Evolutionary conservation across 1,284 basidiomycete genomes (phyloP), one percentile per base, ranked within the genome.

Genomic region (Ganoderma lingzhi): DNA sequence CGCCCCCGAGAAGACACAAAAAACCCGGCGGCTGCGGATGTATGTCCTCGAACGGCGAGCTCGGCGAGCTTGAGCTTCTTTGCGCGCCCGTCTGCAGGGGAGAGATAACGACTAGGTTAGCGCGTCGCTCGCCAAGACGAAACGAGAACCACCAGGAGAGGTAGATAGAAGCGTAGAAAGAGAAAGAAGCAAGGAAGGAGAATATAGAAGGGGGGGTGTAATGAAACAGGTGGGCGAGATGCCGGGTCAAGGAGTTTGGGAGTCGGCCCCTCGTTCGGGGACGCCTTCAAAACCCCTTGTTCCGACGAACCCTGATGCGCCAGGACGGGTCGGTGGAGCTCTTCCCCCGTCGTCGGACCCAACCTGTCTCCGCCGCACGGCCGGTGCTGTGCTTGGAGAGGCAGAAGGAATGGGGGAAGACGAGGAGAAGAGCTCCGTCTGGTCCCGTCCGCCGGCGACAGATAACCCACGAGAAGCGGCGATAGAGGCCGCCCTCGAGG

Each of bases 391-490:
- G 53, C 32, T 15, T 32, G 12, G 30, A 19, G 53, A 56, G 6
- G 35, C 17, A 19, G 17, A 19, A 17, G 23, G 35, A 35, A 35
- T 14, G 17, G 19, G 19, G 35, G 35, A 37, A 9, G 56, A 39
- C 56, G 56, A 58, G 35, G 56, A 37, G 30, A 9, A 55, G 30
- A 23, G 28, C 30, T 55, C 30, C 14, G 17, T 30, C 9, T n/a
- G 19, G 56, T 6, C 35, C 6, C 17, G 35, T 41, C 39, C 30
- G 30, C 63, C 63, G 35, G 42, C 64, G 64, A 48, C 64, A 32
- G 64, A 65, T 65, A 65, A 65, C 55, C n/a, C n/a, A 41, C 64
- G 41, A 59, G 64, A 65, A 65, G 64, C 63, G n/a, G 39, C 59
- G 59, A 61, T 37, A 42, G 39, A 23, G 48, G 48, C 23, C 10